Percentiles rank a stretch among this genome's conserved stretches.
Conservation (phyloP, 805 yeast species). For the Cyberlindnera petersonii region DNA sequence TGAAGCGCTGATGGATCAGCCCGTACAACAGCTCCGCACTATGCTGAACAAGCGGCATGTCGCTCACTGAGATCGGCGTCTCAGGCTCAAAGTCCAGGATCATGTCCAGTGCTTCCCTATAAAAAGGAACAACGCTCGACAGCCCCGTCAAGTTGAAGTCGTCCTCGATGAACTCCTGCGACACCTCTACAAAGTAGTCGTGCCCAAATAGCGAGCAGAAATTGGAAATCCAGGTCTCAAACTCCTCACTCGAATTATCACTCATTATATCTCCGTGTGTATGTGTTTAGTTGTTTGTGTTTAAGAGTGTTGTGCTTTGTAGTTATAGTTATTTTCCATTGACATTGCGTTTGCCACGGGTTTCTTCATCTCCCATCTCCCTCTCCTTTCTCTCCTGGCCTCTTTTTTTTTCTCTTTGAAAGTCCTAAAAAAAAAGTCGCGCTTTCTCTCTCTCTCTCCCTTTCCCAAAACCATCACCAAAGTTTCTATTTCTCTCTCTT, state of each 20-base stretch:
- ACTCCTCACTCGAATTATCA: constrained; percentile 37
- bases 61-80: constrained; percentile 53
- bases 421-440: no score
- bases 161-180: constrained; percentile 91
- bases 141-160: constrained; percentile 94
- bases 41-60: constrained; percentile 75
- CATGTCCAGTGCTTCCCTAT: constrained; percentile 86
- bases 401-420: no score
- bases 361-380: no score
- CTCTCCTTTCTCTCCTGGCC: no score
- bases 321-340: not conserved
- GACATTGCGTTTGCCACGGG: no score
- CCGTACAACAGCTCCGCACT: constrained; percentile 93
- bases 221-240: constrained; percentile 52
- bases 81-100: constrained; percentile 74
- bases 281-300: constrained; percentile 1
- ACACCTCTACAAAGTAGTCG: constrained; percentile 88
- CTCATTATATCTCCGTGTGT: constrained; percentile 11
- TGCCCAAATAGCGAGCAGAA: constrained; percentile 55
- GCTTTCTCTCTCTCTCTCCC: no score
- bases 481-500: not conserved
- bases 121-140: constrained; percentile 79
- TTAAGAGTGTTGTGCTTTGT: not conserved
- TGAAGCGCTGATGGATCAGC: constrained; percentile 87
- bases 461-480: no score